Percentiles rank a stretch among this genome's conserved stretches.
phyloP scores from a whole-genome alignment of 345 rosid species.

The Clarkia xantiana region DNA sequence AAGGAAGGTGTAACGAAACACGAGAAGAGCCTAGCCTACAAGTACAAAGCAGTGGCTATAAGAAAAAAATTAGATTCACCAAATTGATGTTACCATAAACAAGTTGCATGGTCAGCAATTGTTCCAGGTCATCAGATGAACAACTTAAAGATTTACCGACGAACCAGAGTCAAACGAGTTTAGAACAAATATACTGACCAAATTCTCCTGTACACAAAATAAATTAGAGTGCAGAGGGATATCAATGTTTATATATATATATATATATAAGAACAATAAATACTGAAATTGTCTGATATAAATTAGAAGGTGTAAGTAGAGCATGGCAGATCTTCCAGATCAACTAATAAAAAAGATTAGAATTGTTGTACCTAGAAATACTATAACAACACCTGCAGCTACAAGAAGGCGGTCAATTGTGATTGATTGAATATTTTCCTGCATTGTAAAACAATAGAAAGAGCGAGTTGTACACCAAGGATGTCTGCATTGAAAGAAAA shows the following conservation, averaged over 20 bases:
- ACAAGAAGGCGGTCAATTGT: slow-evolving; percentile 70
- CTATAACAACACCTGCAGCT: slow-evolving; percentile 56
- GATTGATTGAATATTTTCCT: slow-evolving; percentile 45
- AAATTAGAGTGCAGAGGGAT: slow-evolving; percentile 7
- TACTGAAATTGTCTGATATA: too few species aligned
- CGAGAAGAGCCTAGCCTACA: slow-evolving; percentile 83
- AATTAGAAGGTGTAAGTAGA: too few species aligned
- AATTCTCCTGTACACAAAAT: slow-evolving; percentile 50
- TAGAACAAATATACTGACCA: slow-evolving; percentile 82
- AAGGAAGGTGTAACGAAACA: slow-evolving; percentile 48
- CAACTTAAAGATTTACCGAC: too few species aligned
- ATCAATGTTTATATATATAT: neutral
- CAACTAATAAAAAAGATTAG: neutral
- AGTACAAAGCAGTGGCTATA: slow-evolving; percentile 1
- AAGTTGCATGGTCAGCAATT: neutral
- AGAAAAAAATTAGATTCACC: neutral
- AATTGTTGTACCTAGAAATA: slow-evolving; percentile 45
- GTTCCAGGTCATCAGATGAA: too few species aligned
- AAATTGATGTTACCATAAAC: neutral
- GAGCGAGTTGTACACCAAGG: slow-evolving; percentile 68
- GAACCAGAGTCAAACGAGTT: slow-evolving; percentile 90
- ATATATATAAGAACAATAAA: too few species aligned
- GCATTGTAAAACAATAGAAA: slow-evolving; percentile 49
- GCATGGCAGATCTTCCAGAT: too few species aligned
- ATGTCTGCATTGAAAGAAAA: slow-evolving; percentile 34